Evolutionary conservation across 495 filamentous ascomycete species (phyloP).

Genomic region (Letharia columbiana): DNA sequence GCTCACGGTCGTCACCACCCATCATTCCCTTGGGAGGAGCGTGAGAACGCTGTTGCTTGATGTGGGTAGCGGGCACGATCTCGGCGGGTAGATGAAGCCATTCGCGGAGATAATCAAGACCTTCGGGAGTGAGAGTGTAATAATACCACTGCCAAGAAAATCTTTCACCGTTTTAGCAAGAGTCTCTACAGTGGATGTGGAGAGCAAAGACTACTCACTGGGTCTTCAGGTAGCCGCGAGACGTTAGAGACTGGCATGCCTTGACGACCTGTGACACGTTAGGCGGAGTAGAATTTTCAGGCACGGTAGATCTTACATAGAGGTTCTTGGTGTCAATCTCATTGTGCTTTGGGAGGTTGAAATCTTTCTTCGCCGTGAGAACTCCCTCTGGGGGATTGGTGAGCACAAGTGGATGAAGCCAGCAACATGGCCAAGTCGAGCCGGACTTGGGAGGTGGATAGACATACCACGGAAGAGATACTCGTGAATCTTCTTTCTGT

Average conservation of each 20-base stretch:
- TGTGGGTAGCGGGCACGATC: constrained; percentile 98
- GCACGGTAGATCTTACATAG: constrained; percentile 40
- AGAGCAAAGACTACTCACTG: constrained; percentile 35
- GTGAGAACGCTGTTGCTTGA: constrained; percentile 99
- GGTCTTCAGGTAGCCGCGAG: constrained; percentile 96
- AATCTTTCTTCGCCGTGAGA: constrained; percentile 98
- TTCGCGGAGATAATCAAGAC: constrained; percentile 99
- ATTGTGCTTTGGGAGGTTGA: constrained; percentile 83
- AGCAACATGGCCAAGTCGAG: neutral
- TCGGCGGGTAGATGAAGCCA: constrained; percentile 99
- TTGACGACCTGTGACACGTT: constrained; percentile 66
- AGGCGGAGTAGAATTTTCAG: neutral
- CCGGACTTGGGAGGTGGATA: constrained; percentile 18
- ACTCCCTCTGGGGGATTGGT: constrained; percentile 68
- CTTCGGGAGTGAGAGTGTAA: constrained; percentile 99
- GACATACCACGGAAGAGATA: constrained; percentile 94
- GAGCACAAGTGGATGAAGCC: constrained; percentile 9
- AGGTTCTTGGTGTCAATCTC: constrained; percentile 99
- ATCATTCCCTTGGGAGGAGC: constrained; percentile 97
- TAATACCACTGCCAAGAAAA: constrained; percentile 99
- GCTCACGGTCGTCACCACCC: constrained; percentile 81
- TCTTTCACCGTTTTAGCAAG: neutral
- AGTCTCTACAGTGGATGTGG: neutral
- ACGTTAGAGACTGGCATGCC: constrained; percentile 93
- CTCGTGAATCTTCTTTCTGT: constrained; percentile 99